These are phyloP conservation scores for Parsonsia alboflavescens DNA, from an alignment of 257 asterid genomes.

Conservation along the genomic window DNA sequence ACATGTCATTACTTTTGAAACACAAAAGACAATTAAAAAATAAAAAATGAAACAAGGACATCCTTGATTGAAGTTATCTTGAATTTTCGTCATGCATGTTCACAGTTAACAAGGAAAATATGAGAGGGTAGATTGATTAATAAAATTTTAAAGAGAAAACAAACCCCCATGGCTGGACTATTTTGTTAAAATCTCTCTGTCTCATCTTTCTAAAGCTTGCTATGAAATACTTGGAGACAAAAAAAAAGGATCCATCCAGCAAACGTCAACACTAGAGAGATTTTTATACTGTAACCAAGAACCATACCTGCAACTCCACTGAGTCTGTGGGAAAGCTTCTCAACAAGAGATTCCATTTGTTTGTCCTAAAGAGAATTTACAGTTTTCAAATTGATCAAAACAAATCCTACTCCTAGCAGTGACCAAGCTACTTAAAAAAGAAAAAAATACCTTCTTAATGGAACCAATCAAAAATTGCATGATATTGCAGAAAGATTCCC, in stretches of 20 bases:
- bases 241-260: slow-evolving; percentile 21
- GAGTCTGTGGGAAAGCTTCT: slow-evolving; percentile 87
- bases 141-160: neutral
- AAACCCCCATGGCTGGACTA: neutral
- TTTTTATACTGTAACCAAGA: slow-evolving; percentile 1
- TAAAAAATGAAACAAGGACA: neutral
- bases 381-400: slow-evolving; percentile 18
- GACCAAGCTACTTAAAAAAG: neutral
- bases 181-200: neutral
- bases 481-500: slow-evolving; percentile 83
- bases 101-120: neutral
- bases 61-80: neutral
- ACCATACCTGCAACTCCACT: slow-evolving; percentile 78
- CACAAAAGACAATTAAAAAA: neutral
- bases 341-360: slow-evolving; percentile 99
- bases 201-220: neutral
- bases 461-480: slow-evolving; percentile 91
- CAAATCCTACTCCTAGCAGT: neutral
- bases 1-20: neutral
- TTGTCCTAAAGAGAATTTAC: slow-evolving; percentile 56
- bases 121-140: neutral
- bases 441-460: slow-evolving; percentile 68
- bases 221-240: neutral
- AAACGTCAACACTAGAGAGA: neutral
- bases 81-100: neutral